Evolutionary conservation across 176 grass and related monocot genomes (phyloP), one percentile per base, ranked within the genome.

Genomic region (Hordeum vulgare): DNA sequence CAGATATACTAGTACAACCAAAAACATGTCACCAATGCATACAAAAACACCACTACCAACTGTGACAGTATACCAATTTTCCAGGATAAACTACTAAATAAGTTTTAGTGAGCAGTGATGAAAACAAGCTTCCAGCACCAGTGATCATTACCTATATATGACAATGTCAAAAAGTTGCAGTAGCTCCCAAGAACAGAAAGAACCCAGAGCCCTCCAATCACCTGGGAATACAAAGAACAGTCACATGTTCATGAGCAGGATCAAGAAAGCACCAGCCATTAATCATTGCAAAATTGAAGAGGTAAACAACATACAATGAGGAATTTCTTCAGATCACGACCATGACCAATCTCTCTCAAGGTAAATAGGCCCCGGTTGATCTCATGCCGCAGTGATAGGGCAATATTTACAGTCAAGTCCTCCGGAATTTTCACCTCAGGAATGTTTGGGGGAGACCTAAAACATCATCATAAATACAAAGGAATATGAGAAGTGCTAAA

Each of bases 321-420:
- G 45, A 94, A 94, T 68, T 94, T 94, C 83, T 92, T 94, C 27
- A 94, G 90, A 53, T 94, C 90, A 80, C 88, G 89, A n/a, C 92
- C 92, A 20, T 83, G 72, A 2, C 88, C 89, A 24, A 92, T 92
- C 66, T 94, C 86, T 35, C 85, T 91, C 66, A 94, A 59, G 29
- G 88, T 61, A 69, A 78, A 61, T 44, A 94, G 83, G 26, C 68
- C 73, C 74, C 86, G 79, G 75, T 94, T 94, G 87, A 92, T 85
- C 63, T 92, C 90, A 31, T 88, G 87, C 41, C 92, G 65, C 62
- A 92, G 61, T 1, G 92, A 90, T 23, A 35, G 89, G 26, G 90
- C 92, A 72, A 94, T 80, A 37, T 88, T 88, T 42, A 94, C 62
- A 35, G 78, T 79, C 44, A 74, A 15, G 26, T 94, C 92, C 79